Base-by-base conservation (phyloP, 257 asterid species). In the Coffea canephora region DNA sequence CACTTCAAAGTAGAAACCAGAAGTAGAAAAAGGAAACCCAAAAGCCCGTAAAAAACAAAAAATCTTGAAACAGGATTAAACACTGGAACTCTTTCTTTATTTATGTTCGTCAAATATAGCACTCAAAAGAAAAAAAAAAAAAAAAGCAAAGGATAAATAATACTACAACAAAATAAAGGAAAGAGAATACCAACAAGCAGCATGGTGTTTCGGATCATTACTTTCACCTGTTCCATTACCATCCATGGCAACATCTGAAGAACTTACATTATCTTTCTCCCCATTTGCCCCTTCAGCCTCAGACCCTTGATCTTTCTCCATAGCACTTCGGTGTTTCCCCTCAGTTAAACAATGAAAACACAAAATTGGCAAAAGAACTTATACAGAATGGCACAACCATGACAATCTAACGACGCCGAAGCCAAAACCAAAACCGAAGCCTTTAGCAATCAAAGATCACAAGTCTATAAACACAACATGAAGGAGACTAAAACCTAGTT, bases 141-240 rank as follows among this genome's bases (percentile, higher is more conserved):
- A 2, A 48, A 71, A 48, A 9, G 18, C 31, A 19, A 72, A 14
- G 14, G 2, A 50, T 50, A 62, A 67, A 76, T 14, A 45, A 25
- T 36, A 59, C 0, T 0, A 13, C 6, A 2, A 49, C 8, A 69
- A 61, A 13, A 19, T 46, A 10, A 46, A 45, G 64, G 73, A 74
- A 14, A 73, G 66, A 69, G 80, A 78, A 57, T 82, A 85, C 85
- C 83, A 82, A 72, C 64, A 49, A 68, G 52, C 71, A 69, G 34
- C 45, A 65, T 48, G 79, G 10, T 62, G 78, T 69, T 75, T 73
- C 12, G 79, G 87, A 87, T 74, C 85, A 78, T 8, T 75, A 75
- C 19, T 70, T 65, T 55, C 78, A 71, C 39, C 19, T 34, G 61
- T 67, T 10, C 23, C 71, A 13, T 66, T 31, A 14, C 73, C 77